These are phyloP conservation scores for Eutypa lata DNA, from an alignment of 2,329 filamentous ascomycete species.

Conservation along the genomic window DNA sequence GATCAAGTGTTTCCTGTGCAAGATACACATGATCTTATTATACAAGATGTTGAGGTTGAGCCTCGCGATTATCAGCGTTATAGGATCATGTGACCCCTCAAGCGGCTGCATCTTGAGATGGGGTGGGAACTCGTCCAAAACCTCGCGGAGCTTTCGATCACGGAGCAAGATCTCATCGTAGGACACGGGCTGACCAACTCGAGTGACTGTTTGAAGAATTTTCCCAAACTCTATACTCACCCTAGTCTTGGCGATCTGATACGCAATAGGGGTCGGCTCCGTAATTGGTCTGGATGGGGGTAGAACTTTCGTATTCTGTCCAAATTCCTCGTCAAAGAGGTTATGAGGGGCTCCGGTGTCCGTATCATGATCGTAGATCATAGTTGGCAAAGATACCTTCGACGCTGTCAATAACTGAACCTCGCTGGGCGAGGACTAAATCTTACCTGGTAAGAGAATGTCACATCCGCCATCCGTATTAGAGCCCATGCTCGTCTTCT, in stretches of 20 bases:
- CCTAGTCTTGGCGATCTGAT: conserved; percentile 72
- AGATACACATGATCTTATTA: conserved; percentile 81
- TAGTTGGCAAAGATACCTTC: conserved; percentile 56
- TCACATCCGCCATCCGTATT: conserved; percentile 68
- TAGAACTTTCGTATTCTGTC: conserved; percentile 63
- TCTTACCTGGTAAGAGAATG: conserved; percentile 72
- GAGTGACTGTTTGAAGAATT: conserved; percentile 64
- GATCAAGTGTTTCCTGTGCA: conserved; percentile 85
- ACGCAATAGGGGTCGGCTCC: conserved; percentile 73
- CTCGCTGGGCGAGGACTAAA: background rate
- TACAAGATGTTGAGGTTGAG: conserved; percentile 83
- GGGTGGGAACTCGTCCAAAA: conserved; percentile 68
- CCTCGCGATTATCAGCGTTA: conserved; percentile 81
- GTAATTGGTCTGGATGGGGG: conserved; percentile 64
- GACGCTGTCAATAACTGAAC: conserved; percentile 7
- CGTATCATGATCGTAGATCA: conserved; percentile 71
- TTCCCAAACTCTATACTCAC: conserved; percentile 67
- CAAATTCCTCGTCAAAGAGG: conserved; percentile 77
- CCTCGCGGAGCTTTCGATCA: conserved; percentile 58
- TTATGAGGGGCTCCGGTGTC: conserved; percentile 75
- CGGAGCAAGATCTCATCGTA: conserved; percentile 65
- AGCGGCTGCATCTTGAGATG: conserved; percentile 74
- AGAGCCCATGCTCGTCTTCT: conserved; percentile 66
- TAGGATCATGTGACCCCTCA: conserved; percentile 74
- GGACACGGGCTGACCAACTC: conserved; percentile 50